These are phyloP conservation scores for Syncephalastrum monosporum DNA, from an alignment of 371 early-diverging fungal genomes.

Conservation along the genomic window DNA sequence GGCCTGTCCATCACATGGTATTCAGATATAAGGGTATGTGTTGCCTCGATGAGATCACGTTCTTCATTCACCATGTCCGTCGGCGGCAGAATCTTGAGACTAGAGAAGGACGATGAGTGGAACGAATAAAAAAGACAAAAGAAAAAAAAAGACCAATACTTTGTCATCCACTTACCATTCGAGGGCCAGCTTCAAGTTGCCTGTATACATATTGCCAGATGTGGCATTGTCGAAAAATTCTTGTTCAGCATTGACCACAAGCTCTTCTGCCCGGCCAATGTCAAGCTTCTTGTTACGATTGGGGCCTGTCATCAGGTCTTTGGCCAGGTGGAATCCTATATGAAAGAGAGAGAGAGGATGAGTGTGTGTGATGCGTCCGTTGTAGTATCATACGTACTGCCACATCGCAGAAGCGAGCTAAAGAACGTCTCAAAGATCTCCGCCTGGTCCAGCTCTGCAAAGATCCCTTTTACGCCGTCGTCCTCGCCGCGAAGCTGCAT, in stretches of 20 bases:
- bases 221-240: slow-evolving; percentile 82
- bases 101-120: slow-evolving; percentile 16
- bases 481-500: slow-evolving; percentile 46
- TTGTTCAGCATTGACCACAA: slow-evolving; percentile 69
- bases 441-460: slow-evolving; percentile 50
- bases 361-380: too few species aligned
- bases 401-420: slow-evolving; percentile 65
- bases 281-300: slow-evolving; percentile 49
- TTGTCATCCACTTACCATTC: slow-evolving; percentile 57
- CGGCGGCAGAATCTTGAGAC: slow-evolving; percentile 64
- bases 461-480: slow-evolving; percentile 47
- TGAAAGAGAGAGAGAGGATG: neutral
- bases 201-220: slow-evolving; percentile 64
- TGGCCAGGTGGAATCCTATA: slow-evolving; percentile 65
- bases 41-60: slow-evolving; percentile 73
- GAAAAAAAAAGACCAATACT: neutral
- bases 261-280: slow-evolving; percentile 53
- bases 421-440: slow-evolving; percentile 71
- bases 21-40: slow-evolving; percentile 59
- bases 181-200: slow-evolving; percentile 70
- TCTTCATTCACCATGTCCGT: slow-evolving; percentile 63
- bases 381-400: slow-evolving; percentile 52
- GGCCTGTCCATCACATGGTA: slow-evolving; percentile 56
- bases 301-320: slow-evolving; percentile 57
- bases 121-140: slow-evolving; percentile 4